Percentiles rank a stretch among this genome's conserved stretches.
Conservation (phyloP, 176 grass and related monocot genomes). For the Ensete ventricosum region DNA sequence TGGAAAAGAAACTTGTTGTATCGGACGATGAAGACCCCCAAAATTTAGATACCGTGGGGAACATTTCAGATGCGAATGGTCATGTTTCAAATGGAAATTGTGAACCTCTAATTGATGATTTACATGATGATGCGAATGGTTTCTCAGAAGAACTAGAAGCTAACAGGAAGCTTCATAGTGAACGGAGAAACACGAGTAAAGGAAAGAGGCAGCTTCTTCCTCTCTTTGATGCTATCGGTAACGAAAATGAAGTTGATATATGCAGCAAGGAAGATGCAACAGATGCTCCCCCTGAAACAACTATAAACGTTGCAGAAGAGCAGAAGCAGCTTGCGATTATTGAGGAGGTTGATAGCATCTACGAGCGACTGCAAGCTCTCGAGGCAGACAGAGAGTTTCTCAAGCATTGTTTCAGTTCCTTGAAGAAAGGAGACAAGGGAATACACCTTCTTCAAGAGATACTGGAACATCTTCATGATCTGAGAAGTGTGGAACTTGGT, state of each 20-base stretch:
- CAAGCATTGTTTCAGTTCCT: conserved; percentile 70
- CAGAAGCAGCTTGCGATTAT: conserved; percentile 49
- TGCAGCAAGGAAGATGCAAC: not conserved
- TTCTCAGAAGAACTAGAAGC: conserved; percentile 49
- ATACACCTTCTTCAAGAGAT: conserved; percentile 81
- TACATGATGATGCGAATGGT: conserved; percentile 33
- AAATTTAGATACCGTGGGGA: conserved; percentile 30
- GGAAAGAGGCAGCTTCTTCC: conserved; percentile 91
- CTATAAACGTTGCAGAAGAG: conserved; percentile 31
- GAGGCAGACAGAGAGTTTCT: conserved; percentile 83
- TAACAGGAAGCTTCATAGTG: conserved; percentile 32
- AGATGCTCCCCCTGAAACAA: conserved; percentile 14
- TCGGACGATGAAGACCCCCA: conserved; percentile 61
- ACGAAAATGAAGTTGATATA: conserved; percentile 24
- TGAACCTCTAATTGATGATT: conserved; percentile 11
- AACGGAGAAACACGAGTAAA: conserved; percentile 33
- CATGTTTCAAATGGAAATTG: conserved; percentile 17
- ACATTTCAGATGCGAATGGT: conserved; percentile 43
- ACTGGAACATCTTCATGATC: conserved; percentile 75
- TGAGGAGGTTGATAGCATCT: conserved; percentile 53
- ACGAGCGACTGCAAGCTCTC: conserved; percentile 75
- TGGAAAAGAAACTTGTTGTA: conserved; percentile 77
- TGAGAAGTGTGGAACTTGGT: conserved; percentile 71
- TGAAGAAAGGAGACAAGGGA: conserved; percentile 74
- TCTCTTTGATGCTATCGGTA: conserved; percentile 53